A percentile compares a stretch with the other conserved stretches of the same genome.
Evolutionary conservation across 306 rosid species (phyloP).

Genomic region (Quercus cerris): DNA sequence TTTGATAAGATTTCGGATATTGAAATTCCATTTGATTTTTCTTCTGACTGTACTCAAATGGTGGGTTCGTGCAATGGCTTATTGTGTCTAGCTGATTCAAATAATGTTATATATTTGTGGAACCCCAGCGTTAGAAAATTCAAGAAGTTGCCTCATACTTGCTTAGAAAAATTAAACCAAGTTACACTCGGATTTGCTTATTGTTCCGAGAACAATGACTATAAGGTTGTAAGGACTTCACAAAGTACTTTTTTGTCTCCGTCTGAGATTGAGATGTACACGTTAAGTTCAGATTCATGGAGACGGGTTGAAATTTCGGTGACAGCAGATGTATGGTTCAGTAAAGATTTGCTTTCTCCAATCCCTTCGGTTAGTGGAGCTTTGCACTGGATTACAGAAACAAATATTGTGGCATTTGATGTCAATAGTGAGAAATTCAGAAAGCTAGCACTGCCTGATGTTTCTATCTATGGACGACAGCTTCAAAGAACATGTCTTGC

Average conservation of each 20-base stretch:
- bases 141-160: background rate
- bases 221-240: background rate
- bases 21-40: background rate
- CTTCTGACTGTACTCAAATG: background rate
- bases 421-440: too few relatives aligned
- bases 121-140: background rate
- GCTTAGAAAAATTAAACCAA: background rate
- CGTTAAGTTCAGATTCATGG: too few relatives aligned
- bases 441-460: too few relatives aligned
- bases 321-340: too few relatives aligned
- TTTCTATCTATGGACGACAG: too few relatives aligned
- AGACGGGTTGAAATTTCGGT: too few relatives aligned
- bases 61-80: background rate
- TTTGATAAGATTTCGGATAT: background rate
- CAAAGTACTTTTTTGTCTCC: background rate
- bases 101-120: background rate
- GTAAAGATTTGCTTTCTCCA: too few relatives aligned
- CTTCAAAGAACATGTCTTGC: too few relatives aligned
- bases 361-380: too few relatives aligned
- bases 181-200: background rate
- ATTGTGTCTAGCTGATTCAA: background rate
- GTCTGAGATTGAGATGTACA: background rate
- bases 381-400: too few relatives aligned
- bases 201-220: background rate
- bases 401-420: too few relatives aligned